Evolutionary conservation across 441 rosid species (phyloP).

Genomic region (Macaranga tanarius): DNA sequence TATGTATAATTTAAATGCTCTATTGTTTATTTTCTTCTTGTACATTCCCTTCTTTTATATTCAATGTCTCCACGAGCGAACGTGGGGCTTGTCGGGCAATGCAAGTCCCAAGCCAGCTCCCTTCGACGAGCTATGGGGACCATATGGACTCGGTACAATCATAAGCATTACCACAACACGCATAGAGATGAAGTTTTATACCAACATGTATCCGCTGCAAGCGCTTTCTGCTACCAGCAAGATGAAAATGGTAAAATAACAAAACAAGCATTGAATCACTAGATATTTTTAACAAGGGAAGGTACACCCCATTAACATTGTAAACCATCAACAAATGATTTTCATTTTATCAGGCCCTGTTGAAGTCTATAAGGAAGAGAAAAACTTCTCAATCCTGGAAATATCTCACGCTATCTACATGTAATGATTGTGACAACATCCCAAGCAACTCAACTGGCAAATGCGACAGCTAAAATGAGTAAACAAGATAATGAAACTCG

Average conservation of each 20-base stretch:
- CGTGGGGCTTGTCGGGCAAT: constrained; percentile 33
- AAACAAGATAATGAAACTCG: constrained; percentile 23
- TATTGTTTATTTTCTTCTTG: not conserved
- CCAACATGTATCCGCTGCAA: not conserved
- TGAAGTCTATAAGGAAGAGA: constrained; percentile 9
- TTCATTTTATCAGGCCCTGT: not conserved
- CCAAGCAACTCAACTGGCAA: constrained; percentile 30
- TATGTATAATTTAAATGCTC: not conserved
- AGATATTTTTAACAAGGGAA: no score
- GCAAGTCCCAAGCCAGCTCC: constrained; percentile 18
- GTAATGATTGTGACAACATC: constrained; percentile 40
- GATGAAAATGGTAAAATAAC: not conserved
- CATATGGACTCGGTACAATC: not conserved
- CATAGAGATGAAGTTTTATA: not conserved
- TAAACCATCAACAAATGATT: constrained; percentile 10
- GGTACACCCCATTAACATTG: constrained; percentile 1
- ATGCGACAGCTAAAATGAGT: constrained; percentile 16
- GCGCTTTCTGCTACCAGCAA: not conserved
- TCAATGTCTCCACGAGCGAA: constrained; percentile 21
- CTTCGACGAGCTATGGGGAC: not conserved
- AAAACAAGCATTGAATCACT: not conserved
- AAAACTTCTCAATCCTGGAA: constrained; percentile 24
- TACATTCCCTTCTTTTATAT: constrained; percentile 8
- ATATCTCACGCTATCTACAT: constrained; percentile 56
- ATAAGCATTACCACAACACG: not conserved